These are phyloP conservation scores for Zygotorulaspora florentina DNA, from an alignment of 805 yeast species.

Conservation along the genomic window DNA sequence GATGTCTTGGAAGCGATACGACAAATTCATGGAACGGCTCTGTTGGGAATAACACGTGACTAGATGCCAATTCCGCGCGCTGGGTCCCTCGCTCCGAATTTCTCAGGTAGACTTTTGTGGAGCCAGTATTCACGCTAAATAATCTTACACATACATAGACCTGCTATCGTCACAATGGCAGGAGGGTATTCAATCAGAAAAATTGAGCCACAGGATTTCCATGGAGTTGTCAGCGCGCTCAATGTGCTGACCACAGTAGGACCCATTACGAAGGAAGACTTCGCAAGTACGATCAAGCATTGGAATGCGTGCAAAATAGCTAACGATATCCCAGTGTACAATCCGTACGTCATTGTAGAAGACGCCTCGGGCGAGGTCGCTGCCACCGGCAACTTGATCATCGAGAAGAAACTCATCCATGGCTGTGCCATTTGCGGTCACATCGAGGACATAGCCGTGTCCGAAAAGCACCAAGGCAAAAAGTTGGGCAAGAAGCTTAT, in stretches of 20 bases:
- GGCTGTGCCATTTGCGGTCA: conserved; percentile 84
- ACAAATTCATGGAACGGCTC: conserved; percentile 4
- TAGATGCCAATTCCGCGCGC: neutral
- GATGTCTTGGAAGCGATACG: conserved; percentile 11
- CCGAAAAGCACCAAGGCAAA: conserved; percentile 72
- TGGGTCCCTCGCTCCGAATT: no score
- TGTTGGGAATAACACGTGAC: conserved; percentile 1
- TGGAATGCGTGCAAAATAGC: conserved; percentile 47
- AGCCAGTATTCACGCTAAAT: neutral
- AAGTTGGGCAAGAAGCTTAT: conserved; percentile 70
- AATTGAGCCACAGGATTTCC: conserved; percentile 51
- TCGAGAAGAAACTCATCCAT: conserved; percentile 83
- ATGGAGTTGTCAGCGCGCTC: conserved; percentile 58
- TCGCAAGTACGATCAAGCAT: conserved; percentile 46
- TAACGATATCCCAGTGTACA: conserved; percentile 47
- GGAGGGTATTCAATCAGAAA: conserved; percentile 65
- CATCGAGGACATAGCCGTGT: conserved; percentile 89
- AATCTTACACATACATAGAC: neutral
- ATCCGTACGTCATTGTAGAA: conserved; percentile 64
- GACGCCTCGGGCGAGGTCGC: conserved; percentile 48
- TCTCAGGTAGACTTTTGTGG: no score
- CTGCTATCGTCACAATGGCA: conserved; percentile 3
- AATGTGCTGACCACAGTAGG: conserved; percentile 81
- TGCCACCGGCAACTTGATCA: conserved; percentile 76
- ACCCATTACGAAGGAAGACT: conserved; percentile 48